phyloP scores from a whole-genome alignment of 1,284 basidiomycete species.

The Fomes fomentarius region DNA sequence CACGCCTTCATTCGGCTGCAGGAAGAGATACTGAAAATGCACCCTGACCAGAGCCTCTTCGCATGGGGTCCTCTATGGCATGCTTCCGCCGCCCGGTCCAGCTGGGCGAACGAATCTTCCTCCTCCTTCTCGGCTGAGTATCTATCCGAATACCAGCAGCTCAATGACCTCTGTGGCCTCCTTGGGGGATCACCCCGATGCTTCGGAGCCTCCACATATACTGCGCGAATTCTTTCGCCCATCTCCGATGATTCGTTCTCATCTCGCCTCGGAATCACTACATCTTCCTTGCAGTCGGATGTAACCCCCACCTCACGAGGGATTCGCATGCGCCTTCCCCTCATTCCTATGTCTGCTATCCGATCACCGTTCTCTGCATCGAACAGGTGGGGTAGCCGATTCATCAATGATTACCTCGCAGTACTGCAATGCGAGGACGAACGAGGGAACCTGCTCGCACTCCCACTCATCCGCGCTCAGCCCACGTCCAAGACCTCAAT shows the following conservation, averaged over 20 bases:
- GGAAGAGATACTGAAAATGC: conserved; percentile 5
- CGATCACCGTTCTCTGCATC: too few relatives aligned
- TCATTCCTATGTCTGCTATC: neutral
- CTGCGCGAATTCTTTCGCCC: neutral
- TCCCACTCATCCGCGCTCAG: too few relatives aligned
- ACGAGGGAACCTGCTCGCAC: too few relatives aligned
- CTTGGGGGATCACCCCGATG: neutral
- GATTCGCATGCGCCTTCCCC: neutral
- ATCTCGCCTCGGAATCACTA: neutral
- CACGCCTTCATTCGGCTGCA: conserved; percentile 8
- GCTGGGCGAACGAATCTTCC: neutral
- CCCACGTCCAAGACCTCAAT: too few relatives aligned
- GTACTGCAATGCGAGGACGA: too few relatives aligned
- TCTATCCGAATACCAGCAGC: too few relatives aligned
- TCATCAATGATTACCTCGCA: too few relatives aligned
- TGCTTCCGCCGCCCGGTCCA: too few relatives aligned
- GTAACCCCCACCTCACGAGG: neutral
- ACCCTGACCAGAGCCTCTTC: conserved; percentile 12
- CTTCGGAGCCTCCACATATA: neutral
- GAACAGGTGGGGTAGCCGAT: too few relatives aligned
- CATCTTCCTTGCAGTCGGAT: neutral
- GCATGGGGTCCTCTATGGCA: conserved; percentile 7
- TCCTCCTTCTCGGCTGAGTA: neutral
- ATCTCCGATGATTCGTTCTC: neutral
- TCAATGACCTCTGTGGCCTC: neutral